A percentile compares a stretch with the other conserved stretches of the same genome.
Conservation (phyloP, 139 green algal genomes). For the Micractinium sp. region DNA sequence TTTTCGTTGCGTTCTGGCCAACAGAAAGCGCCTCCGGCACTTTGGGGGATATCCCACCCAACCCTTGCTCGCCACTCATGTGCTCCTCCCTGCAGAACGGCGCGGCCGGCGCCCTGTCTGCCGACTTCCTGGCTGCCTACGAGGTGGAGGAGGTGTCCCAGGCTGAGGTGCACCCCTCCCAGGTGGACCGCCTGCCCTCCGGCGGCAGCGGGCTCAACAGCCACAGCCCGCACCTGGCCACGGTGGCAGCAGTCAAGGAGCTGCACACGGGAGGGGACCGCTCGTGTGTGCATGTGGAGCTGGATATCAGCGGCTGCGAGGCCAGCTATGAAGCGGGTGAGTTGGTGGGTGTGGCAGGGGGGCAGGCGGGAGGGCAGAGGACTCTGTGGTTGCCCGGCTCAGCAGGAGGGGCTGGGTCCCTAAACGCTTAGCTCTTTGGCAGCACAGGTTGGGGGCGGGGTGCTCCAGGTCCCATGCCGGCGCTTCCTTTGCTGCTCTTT, state of each 20-base stretch:
- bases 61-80: neutral
- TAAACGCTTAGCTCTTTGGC: too few relatives aligned
- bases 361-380: neutral
- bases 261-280: conserved; percentile 85
- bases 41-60: too few relatives aligned
- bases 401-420: conserved; percentile 46
- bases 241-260: conserved; percentile 73
- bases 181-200: conserved; percentile 30
- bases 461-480: neutral
- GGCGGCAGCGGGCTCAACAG: conserved; percentile 20
- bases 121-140: conserved; percentile 50
- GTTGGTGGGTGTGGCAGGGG: neutral
- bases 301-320: conserved; percentile 70
- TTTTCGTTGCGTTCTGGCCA: neutral
- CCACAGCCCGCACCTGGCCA: conserved; percentile 59
- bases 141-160: conserved; percentile 58
- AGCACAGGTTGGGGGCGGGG: too few relatives aligned
- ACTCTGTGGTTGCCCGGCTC: neutral
- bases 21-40: too few relatives aligned
- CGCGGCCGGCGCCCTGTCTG: neutral
- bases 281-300: conserved; percentile 94
- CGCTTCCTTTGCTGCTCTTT: neutral
- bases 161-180: neutral
- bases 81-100: neutral
- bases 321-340: conserved; percentile 37